These are phyloP conservation scores for Pythium periplocum DNA, from an alignment of 352 stramenopile genomes.

Conservation along the genomic window DNA sequence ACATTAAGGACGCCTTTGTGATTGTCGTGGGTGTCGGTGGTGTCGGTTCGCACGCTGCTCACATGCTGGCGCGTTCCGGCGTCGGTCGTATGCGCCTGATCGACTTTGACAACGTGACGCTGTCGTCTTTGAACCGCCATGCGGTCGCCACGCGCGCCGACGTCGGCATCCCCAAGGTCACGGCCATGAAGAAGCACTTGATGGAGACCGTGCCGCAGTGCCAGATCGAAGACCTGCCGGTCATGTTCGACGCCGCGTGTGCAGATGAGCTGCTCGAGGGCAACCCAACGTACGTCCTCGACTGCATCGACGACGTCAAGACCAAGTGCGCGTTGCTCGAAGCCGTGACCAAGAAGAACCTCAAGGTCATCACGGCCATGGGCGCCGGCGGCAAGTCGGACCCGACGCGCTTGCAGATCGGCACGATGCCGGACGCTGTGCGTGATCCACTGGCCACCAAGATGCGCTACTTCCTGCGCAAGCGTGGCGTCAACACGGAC, in stretches of 20 bases:
- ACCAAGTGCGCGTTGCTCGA: slow-evolving; percentile 95
- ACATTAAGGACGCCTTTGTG: slow-evolving; percentile 87
- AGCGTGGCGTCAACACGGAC: slow-evolving; percentile 58
- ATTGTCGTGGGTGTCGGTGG: slow-evolving; percentile 96
- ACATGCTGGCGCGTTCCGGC: slow-evolving; percentile 96
- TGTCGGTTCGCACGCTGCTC: slow-evolving; percentile 95
- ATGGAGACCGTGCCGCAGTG: slow-evolving; percentile 71
- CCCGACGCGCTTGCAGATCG: slow-evolving; percentile 96
- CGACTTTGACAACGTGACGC: slow-evolving; percentile 99
- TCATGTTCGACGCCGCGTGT: slow-evolving; percentile 88
- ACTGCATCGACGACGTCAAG: slow-evolving; percentile 99
- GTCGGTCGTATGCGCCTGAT: slow-evolving; percentile 94
- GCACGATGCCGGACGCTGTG: slow-evolving; percentile 90
- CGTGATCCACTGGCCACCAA: slow-evolving; percentile 95
- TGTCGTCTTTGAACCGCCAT: slow-evolving; percentile 97
- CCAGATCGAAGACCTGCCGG: slow-evolving; percentile 77
- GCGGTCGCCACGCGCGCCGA: not conserved
- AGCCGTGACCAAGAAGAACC: slow-evolving; percentile 74
- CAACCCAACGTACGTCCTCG: slow-evolving; percentile 92
- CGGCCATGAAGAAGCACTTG: slow-evolving; percentile 81
- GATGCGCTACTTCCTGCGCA: slow-evolving; percentile 93
- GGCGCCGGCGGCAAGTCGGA: slow-evolving; percentile 96
- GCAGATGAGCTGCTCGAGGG: slow-evolving; percentile 81
- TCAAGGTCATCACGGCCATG: slow-evolving; percentile 84
- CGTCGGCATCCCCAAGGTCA: slow-evolving; percentile 76